Percentiles rank a stretch among this genome's conserved stretches.
Conservation (phyloP, 371 early-diverging fungal genomes). For the Dinochytrium kinnereticum region DNA sequence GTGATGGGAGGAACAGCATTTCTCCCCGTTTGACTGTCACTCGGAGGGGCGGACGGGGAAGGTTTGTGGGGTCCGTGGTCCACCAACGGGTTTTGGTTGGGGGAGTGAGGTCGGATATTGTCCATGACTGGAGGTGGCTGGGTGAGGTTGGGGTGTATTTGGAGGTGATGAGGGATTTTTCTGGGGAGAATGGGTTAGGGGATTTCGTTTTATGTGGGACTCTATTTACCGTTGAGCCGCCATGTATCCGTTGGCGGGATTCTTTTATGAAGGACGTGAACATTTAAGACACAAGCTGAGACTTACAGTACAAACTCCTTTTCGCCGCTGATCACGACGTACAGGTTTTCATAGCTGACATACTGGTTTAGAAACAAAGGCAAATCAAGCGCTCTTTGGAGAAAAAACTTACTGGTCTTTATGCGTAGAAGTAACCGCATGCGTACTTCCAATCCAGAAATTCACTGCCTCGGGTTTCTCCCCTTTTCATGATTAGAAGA, state of each 20-base stretch:
- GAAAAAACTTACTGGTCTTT: slow-evolving; percentile 61
- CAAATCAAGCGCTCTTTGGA: not conserved
- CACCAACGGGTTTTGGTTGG: slow-evolving; percentile 58
- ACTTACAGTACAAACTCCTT: slow-evolving; percentile 69
- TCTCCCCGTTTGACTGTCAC: slow-evolving; percentile 71
- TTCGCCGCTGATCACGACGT: slow-evolving; percentile 71
- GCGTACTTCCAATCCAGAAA: slow-evolving; percentile 75
- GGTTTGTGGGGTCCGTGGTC: not conserved
- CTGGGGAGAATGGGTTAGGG: no score
- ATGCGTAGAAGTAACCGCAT: slow-evolving; percentile 72
- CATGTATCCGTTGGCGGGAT: slow-evolving; percentile 73
- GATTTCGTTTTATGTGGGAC: no score
- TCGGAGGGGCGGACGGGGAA: slow-evolving; percentile 29
- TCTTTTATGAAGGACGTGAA: not conserved
- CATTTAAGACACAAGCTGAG: not conserved
- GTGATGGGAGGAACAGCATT: slow-evolving; percentile 77
- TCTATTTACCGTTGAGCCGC: slow-evolving; percentile 63
- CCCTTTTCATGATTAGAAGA: slow-evolving; percentile 25
- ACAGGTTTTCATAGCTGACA: slow-evolving; percentile 72
- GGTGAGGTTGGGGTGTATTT: slow-evolving; percentile 19
- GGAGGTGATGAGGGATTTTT: no score
- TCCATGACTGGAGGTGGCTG: slow-evolving; percentile 16
- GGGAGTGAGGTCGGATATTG: not conserved
- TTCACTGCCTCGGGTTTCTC: slow-evolving; percentile 76
- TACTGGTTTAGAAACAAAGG: not conserved